Percentiles rank a stretch among this genome's conserved stretches.
These are phyloP conservation scores for Inosperma sp. DNA, from an alignment of 768 basidiomycete species.

Conservation along the genomic window DNA sequence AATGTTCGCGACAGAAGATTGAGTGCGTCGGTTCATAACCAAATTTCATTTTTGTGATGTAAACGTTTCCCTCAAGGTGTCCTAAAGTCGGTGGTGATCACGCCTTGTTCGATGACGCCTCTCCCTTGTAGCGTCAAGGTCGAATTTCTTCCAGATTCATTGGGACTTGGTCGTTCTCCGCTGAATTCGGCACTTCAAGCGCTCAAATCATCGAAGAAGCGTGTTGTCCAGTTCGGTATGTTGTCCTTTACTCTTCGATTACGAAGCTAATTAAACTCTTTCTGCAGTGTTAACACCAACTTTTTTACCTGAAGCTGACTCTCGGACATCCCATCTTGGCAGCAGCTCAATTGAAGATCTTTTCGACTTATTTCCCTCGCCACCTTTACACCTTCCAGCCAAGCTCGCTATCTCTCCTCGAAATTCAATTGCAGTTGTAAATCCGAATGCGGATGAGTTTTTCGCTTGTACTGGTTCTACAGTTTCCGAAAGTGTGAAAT, in stretches of 20 bases:
- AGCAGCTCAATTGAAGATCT: constrained; percentile 17
- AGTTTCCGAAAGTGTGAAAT: no score
- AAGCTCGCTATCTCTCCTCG: background rate
- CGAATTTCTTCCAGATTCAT: constrained; percentile 12
- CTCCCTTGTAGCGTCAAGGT: constrained; percentile 16
- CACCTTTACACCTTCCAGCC: constrained; percentile 13
- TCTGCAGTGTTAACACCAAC: constrained; percentile 7
- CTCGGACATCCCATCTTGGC: background rate
- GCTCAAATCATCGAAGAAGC: constrained; percentile 6
- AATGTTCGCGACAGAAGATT: constrained; percentile 21
- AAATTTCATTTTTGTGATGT: background rate
- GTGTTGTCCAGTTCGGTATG: constrained; percentile 16
- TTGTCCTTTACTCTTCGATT: background rate
- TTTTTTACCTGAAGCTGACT: constrained; percentile 5
- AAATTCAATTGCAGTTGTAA: background rate
- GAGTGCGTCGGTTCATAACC: constrained; percentile 9
- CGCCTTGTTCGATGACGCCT: constrained; percentile 8
- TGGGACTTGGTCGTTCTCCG: background rate
- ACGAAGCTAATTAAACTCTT: background rate
- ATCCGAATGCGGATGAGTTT: no score
- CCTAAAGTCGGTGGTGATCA: constrained; percentile 18
- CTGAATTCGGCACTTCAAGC: background rate
- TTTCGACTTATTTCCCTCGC: constrained; percentile 19
- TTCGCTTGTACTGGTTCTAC: no score
- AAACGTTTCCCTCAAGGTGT: constrained; percentile 10